Conservation (phyloP, 2,329 filamentous ascomycete species). For the Parascedosporium putredinis region DNA sequence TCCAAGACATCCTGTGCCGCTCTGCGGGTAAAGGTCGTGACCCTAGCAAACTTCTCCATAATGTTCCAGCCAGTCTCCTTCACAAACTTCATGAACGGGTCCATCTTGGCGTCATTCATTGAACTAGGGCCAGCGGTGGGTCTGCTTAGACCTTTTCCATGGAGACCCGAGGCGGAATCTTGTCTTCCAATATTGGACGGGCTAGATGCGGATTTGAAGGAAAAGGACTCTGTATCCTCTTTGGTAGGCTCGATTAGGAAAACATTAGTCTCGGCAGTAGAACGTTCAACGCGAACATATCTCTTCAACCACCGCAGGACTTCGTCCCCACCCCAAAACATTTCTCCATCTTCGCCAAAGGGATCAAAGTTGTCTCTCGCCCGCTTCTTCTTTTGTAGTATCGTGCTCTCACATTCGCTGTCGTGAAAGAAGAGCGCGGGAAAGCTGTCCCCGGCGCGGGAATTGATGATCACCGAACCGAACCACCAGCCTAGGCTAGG, state of each 20-base stretch:
- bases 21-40: slow-evolving; percentile 87
- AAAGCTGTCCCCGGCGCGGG: slow-evolving; percentile 80
- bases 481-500: slow-evolving; percentile 98
- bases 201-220: slow-evolving; percentile 44
- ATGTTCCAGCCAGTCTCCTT: slow-evolving; percentile 96
- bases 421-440: slow-evolving; percentile 97
- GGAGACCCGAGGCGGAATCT: slow-evolving; percentile 22
- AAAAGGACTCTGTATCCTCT: slow-evolving; percentile 78
- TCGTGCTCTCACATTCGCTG: slow-evolving; percentile 90
- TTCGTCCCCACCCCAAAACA: slow-evolving; percentile 98
- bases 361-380: slow-evolving; percentile 81
- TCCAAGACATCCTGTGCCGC: slow-evolving; percentile 89
- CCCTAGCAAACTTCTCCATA: slow-evolving; percentile 92
- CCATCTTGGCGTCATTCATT: slow-evolving; percentile 61
- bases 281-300: slow-evolving; percentile 76
- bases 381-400: slow-evolving; percentile 81
- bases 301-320: slow-evolving; percentile 80
- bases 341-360: slow-evolving; percentile 71
- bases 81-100: slow-evolving; percentile 83
- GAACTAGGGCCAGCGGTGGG: slow-evolving; percentile 24
- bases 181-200: slow-evolving; percentile 31
- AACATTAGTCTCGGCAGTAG: slow-evolving; percentile 76
- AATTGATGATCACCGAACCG: slow-evolving; percentile 89
- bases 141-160: slow-evolving; percentile 23
- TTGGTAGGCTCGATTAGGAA: slow-evolving; percentile 81